phyloP scores from a whole-genome alignment of 1,284 basidiomycete genomes.

The Tranzscheliella williamsii region DNA sequence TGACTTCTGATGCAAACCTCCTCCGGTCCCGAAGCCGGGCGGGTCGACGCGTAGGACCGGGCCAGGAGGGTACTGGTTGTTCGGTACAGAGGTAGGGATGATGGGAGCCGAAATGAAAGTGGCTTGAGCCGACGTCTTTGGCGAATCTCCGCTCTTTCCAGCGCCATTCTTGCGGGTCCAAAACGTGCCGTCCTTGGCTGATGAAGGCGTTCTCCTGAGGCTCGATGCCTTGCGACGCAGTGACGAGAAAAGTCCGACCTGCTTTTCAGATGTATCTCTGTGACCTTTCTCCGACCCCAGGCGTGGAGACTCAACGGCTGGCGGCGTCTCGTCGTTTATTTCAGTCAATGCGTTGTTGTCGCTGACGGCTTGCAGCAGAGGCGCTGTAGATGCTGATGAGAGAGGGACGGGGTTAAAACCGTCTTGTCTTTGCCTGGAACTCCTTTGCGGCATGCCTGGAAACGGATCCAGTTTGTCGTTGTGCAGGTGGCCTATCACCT shows the following conservation, averaged over 20 bases:
- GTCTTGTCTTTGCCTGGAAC: constrained; percentile 17
- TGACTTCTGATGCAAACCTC: too few species aligned
- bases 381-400: constrained; percentile 1
- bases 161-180: constrained; percentile 10
- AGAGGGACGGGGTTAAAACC: constrained; percentile 10
- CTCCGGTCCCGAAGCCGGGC: too few species aligned
- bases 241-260: constrained; percentile 37
- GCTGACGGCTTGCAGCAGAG: not conserved
- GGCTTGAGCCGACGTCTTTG: constrained; percentile 15
- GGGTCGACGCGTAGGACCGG: too few species aligned
- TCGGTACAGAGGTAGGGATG: constrained; percentile 7
- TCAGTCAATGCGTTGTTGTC: too few species aligned
- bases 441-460: constrained; percentile 28
- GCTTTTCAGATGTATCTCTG: constrained; percentile 11
- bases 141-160: constrained; percentile 15
- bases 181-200: constrained; percentile 15
- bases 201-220: constrained; percentile 17
- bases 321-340: too few species aligned
- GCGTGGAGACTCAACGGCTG: too few species aligned
- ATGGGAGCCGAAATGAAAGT: constrained; percentile 35
- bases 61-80: constrained; percentile 3
- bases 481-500: too few species aligned
- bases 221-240: constrained; percentile 43
- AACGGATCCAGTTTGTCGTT: constrained; percentile 49
- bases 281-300: constrained; percentile 6